A percentile compares a stretch with the other conserved stretches of the same genome.
phyloP scores from a whole-genome alignment of 2,329 filamentous ascomycete genomes.

The Emergomyces pasteurianus region DNA sequence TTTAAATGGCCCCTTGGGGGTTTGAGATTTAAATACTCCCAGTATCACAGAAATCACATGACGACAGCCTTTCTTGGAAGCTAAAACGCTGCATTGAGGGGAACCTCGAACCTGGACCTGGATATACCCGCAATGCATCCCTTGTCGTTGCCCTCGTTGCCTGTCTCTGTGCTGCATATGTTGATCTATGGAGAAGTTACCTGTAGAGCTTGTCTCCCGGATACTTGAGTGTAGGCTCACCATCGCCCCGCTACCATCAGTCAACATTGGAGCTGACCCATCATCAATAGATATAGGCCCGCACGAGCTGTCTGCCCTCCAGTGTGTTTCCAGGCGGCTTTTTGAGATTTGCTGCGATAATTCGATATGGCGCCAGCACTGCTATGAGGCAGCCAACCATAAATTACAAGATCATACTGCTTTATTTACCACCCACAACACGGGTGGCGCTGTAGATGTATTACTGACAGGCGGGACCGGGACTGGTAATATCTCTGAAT shows the following conservation, averaged over 20 bases:
- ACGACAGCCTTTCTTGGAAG: no score
- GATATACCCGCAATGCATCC: neutral
- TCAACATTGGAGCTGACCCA: slow-evolving; percentile 13
- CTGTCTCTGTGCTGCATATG: slow-evolving; percentile 15
- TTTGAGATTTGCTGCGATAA: slow-evolving; percentile 59
- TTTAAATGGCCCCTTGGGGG: neutral
- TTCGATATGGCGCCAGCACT: slow-evolving; percentile 62
- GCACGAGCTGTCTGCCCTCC: slow-evolving; percentile 52
- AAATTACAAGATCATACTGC: slow-evolving; percentile 5
- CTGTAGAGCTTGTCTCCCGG: slow-evolving; percentile 52
- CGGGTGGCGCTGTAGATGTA: neutral
- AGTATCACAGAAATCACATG: neutral
- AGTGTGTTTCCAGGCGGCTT: slow-evolving; percentile 56
- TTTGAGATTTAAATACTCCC: no score
- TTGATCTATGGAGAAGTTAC: slow-evolving; percentile 42
- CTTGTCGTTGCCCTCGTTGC: neutral
- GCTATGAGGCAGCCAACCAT: slow-evolving; percentile 43
- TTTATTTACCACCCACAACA: neutral
- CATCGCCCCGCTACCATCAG: slow-evolving; percentile 3
- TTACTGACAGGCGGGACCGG: neutral
- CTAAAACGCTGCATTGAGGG: neutral
- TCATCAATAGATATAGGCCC: slow-evolving; percentile 48
- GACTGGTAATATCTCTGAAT: neutral
- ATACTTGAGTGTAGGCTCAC: slow-evolving; percentile 47
- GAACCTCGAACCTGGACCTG: neutral